Conservation (phyloP, 768 basidiomycete species). For the Rhodotorula taiwanensis region DNA sequence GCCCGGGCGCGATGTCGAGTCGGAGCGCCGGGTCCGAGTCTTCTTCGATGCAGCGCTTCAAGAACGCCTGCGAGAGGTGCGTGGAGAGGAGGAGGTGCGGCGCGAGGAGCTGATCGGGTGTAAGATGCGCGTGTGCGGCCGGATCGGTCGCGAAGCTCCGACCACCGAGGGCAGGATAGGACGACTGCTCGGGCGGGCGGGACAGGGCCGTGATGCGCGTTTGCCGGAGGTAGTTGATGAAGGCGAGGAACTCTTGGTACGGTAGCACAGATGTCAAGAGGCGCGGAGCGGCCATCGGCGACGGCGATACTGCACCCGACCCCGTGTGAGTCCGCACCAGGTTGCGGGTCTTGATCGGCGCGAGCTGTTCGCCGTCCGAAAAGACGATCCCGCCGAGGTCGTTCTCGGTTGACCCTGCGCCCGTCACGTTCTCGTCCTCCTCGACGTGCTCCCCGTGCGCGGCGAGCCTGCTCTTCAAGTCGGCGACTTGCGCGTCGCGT, state of each 20-base stretch:
- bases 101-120: slow-evolving; percentile 33
- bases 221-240: slow-evolving; percentile 37
- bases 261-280: slow-evolving; percentile 39
- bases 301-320: background rate
- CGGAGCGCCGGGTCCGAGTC: slow-evolving; percentile 82
- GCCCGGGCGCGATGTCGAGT: slow-evolving; percentile 83
- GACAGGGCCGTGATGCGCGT: slow-evolving; percentile 29
- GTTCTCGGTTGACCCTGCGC: background rate
- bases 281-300: slow-evolving; percentile 31
- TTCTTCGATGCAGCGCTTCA: slow-evolving; percentile 41
- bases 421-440: slow-evolving; percentile 7
- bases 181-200: slow-evolving; percentile 11
- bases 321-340: background rate
- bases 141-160: slow-evolving; percentile 7
- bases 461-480: slow-evolving; percentile 9
- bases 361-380: slow-evolving; percentile 30
- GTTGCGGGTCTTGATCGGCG: slow-evolving; percentile 4
- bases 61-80: slow-evolving; percentile 39
- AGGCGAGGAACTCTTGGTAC: slow-evolving; percentile 41
- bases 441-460: slow-evolving; percentile 20
- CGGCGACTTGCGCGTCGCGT: slow-evolving; percentile 23
- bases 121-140: background rate
- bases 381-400: slow-evolving; percentile 28
- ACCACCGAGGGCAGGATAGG: slow-evolving; percentile 7
- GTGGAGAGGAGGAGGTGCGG: slow-evolving; percentile 37